A percentile compares a stretch with the other conserved stretches of the same genome.
Conservation (phyloP, 768 basidiomycete genomes). For the Psilocybe sp. region DNA sequence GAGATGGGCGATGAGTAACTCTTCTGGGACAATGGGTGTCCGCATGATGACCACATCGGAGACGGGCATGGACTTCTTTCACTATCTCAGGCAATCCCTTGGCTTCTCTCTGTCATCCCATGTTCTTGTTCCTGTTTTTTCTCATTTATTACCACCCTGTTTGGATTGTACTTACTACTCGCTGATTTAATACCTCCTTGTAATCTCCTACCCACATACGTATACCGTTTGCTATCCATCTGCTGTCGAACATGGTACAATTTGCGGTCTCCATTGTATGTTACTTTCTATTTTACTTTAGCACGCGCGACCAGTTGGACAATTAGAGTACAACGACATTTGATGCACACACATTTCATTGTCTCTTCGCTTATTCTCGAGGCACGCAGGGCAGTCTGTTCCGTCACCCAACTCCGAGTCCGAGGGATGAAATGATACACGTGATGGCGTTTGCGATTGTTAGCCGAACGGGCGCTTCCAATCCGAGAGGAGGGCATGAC, state of each 20-base stretch:
- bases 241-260: constrained; percentile 7
- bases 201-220: constrained; percentile 11
- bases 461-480: neutral
- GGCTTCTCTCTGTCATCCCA: constrained; percentile 10
- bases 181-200: constrained; percentile 17
- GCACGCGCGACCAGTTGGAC: no score
- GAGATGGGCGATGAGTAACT: constrained; percentile 31
- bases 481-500: neutral
- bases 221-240: constrained; percentile 16
- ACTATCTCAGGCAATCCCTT: constrained; percentile 11
- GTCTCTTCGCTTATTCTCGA: no score
- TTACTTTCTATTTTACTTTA: no score
- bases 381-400: no score
- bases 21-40: neutral
- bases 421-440: no score
- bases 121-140: constrained; percentile 15
- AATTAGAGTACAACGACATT: no score
- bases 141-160: no score
- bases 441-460: neutral
- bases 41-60: neutral
- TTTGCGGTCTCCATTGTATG: no score
- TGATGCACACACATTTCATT: no score
- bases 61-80: no score
- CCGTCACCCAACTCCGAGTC: no score
- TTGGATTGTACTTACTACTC: constrained; percentile 25